phyloP scores from a whole-genome alignment of 75 land plant genomes.

The Sequoiadendron giganteum region DNA sequence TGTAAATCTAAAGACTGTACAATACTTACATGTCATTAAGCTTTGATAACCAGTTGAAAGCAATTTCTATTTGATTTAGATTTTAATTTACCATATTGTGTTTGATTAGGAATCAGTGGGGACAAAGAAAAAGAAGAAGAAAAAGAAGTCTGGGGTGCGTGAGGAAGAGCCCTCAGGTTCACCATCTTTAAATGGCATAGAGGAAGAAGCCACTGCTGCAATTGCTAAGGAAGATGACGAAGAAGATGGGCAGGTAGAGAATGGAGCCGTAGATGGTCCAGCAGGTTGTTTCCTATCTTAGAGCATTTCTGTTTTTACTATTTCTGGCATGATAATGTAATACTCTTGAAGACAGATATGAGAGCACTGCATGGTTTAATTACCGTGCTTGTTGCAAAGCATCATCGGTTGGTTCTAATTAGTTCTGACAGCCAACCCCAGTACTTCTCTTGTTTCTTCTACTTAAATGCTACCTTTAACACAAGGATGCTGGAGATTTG shows the following conservation, averaged over 20 bases:
- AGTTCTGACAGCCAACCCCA: neutral
- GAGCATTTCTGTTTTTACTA: neutral
- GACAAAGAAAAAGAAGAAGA: slow-evolving; percentile 8
- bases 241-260: neutral
- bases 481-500: neutral
- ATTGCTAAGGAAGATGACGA: neutral
- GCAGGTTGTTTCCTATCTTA: slow-evolving; percentile 2
- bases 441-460: neutral
- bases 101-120: neutral
- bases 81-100: neutral
- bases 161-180: neutral
- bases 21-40: neutral
- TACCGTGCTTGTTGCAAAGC: neutral
- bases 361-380: neutral
- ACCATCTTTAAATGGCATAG: neutral
- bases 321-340: neutral
- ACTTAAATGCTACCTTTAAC: neutral
- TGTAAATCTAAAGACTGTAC: neutral
- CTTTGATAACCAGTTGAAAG: neutral
- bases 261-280: neutral
- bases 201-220: neutral
- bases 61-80: neutral
- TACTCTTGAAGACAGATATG: neutral
- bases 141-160: neutral
- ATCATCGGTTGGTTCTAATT: neutral